Base-by-base conservation (phyloP, 2,329 filamentous ascomycete species). In the Aspergillus novoparasiticus region DNA sequence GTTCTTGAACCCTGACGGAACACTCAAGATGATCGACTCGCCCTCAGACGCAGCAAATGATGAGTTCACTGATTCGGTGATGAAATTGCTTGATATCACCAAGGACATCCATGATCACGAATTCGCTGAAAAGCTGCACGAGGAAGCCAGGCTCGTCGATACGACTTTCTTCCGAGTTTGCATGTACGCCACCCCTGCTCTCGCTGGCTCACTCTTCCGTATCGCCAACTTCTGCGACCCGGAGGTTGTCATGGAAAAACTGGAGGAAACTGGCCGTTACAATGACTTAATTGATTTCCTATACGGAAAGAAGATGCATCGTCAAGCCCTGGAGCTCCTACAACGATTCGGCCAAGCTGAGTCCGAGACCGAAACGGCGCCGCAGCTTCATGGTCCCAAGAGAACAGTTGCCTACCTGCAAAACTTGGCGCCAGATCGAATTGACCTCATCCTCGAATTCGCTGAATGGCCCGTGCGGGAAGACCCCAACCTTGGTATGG, bases 161-260 rank as follows among this genome's bases (percentile, higher is more conserved):
- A 99, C 95, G 0, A 94, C 94, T 0, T 85, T 99, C 0, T 98
- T 99, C 82, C 88, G 94, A 19, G 91, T 93, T 0, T 96, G 97
- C 77, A 98, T 99, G 94, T 93, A 94, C 72, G 93, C 91, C 4
- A 89, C 89, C 9, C 94, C 95, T 5, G 88, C 90, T 6, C 83
- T 99, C 12, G 93, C 93, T 4, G 91, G 92, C 2, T 92, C 94
- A 0, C 85, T 99, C 0, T 98, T 99, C 81, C 93, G 95, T 28
- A 92, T 98, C 58, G 90, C 94, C 73, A 99, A 99, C 76, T 98
- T 97, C 75, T 98, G 95, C 76, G 94, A 99, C 71, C 94, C 95
- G 0, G 90, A 92, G 34, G 95, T 98, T 3, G 94, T 99, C 26
- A 95, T 97, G 74, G 92, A 97, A 77, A 93, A 93, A 71, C 82